phyloP scores from a whole-genome alignment of 768 basidiomycete genomes.

The Pholiota molesta region DNA sequence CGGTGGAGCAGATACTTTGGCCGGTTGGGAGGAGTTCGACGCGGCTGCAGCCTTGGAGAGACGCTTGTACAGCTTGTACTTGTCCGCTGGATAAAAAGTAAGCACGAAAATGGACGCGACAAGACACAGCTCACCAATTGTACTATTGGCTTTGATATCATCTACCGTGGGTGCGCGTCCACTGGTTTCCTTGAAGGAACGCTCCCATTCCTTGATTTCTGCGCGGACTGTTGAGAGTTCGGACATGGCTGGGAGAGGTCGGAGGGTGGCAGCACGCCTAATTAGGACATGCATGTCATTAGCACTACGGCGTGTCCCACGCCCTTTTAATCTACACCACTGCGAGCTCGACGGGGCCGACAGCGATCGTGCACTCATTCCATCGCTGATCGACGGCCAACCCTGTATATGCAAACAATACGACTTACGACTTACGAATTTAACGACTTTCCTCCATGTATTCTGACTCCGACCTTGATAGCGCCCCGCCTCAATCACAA shows the following conservation, averaged over 20 bases:
- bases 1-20: conserved; percentile 28
- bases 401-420: conserved; percentile 2
- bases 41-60: conserved; percentile 52
- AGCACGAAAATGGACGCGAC: conserved; percentile 6
- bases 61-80: conserved; percentile 83
- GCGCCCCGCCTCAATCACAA: conserved; percentile 52
- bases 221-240: conserved; percentile 56
- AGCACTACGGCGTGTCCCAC: conserved; percentile 10
- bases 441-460: conserved; percentile 36
- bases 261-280: conserved; percentile 13
- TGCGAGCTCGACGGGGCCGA: conserved; percentile 1
- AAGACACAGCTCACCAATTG: conserved; percentile 55
- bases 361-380: conserved; percentile 1
- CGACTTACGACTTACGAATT: conserved; percentile 18
- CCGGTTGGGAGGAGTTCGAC: conserved; percentile 6
- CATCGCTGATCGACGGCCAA: not conserved
- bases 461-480: conserved; percentile 47
- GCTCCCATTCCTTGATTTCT: conserved; percentile 82
- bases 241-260: conserved; percentile 30
- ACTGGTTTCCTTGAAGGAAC: conserved; percentile 58
- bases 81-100: conserved; percentile 54
- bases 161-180: conserved; percentile 65
- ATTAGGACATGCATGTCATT: conserved; percentile 6
- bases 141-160: conserved; percentile 66
- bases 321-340: conserved; percentile 8